These are phyloP conservation scores for Saccharomyces paradoxus DNA, from an alignment of 805 yeast genomes.

Conservation along the genomic window DNA sequence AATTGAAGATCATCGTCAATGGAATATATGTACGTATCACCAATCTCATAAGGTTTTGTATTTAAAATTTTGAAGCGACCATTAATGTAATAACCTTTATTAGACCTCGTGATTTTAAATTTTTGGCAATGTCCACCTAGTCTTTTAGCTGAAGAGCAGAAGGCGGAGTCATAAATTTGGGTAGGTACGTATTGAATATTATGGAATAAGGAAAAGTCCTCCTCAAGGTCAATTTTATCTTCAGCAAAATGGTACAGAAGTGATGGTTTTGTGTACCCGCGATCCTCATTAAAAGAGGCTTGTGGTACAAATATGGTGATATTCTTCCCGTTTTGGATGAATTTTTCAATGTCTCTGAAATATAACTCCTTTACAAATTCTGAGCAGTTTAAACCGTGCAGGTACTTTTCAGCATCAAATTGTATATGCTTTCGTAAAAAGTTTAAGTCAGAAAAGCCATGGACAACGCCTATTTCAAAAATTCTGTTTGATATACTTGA, in stretches of 20 bases:
- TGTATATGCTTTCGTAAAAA: constrained; percentile 21
- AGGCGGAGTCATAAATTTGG: constrained; percentile 41
- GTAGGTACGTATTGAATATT: constrained; percentile 1
- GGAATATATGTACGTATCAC: constrained; percentile 59
- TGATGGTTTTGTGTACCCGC: constrained; percentile 30
- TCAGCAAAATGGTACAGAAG: constrained; percentile 56
- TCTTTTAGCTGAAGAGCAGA: constrained; percentile 43
- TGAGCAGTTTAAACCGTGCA: constrained; percentile 51
- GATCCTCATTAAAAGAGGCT: constrained; percentile 30
- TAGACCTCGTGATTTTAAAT: constrained; percentile 36
- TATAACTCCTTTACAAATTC: constrained; percentile 62
- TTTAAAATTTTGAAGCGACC: constrained; percentile 42
- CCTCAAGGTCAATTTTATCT: constrained; percentile 13
- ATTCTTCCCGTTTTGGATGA: constrained; percentile 47
- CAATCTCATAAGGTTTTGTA: constrained; percentile 41
- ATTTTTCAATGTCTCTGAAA: constrained; percentile 45
- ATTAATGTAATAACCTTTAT: constrained; percentile 38
- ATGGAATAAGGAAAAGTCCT: constrained; percentile 9
- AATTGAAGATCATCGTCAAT: constrained; percentile 51
- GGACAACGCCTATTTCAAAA: constrained; percentile 42
- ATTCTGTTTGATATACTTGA: constrained; percentile 36
- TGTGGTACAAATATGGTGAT: constrained; percentile 51
- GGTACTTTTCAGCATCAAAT: constrained; percentile 49
- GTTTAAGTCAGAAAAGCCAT: constrained; percentile 35
- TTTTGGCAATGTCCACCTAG: constrained; percentile 61